Conservation (phyloP, 192 early-diverging fungal genomes). For the Chytriomyces sp. region DNA sequence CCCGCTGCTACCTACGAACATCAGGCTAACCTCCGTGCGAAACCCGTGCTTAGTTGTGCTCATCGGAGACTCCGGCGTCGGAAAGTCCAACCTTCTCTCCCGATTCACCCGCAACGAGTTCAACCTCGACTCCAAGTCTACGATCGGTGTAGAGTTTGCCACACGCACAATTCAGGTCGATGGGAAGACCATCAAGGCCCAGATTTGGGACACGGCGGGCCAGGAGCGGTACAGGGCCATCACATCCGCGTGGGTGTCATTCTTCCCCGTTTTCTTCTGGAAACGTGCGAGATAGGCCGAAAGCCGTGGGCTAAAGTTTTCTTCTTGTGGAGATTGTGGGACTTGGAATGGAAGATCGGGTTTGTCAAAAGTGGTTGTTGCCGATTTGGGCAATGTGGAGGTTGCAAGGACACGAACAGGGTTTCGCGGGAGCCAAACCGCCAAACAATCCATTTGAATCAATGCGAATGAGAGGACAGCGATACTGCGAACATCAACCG, state of each 20-base stretch:
- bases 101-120: constrained; percentile 99
- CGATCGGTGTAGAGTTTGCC: constrained; percentile 99
- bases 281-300: constrained; percentile 1
- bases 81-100: constrained; percentile 96
- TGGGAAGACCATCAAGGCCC: constrained; percentile 96
- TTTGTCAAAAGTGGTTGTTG: no score
- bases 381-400: no score
- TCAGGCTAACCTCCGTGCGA: neutral
- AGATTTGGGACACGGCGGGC: constrained; percentile 99
- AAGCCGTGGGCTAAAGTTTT: no score
- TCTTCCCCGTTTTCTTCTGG: neutral
- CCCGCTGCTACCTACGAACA: no score
- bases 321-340: no score
- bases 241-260: constrained; percentile 56
- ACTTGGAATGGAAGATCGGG: no score
- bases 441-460: no score
- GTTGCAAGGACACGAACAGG: no score
- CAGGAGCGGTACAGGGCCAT: constrained; percentile 66
- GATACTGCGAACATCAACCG: no score
- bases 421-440: no score
- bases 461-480: no score
- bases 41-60: constrained; percentile 52
- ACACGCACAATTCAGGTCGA: constrained; percentile 96
- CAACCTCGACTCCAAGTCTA: constrained; percentile 97
- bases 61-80: constrained; percentile 91